These are phyloP conservation scores for Pichia pseudocactophila DNA, from an alignment of 805 yeast species.

Conservation along the genomic window DNA sequence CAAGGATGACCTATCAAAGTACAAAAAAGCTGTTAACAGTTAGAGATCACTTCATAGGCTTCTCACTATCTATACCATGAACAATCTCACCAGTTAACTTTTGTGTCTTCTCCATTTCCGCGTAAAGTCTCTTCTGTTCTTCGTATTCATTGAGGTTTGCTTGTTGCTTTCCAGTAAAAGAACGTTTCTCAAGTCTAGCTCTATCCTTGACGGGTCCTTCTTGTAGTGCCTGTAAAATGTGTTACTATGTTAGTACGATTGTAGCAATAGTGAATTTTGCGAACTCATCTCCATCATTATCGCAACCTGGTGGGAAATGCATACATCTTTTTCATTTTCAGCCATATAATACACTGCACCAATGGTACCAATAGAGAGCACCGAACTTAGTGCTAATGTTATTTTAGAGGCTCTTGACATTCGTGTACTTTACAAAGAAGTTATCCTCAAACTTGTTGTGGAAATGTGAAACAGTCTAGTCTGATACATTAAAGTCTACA, in stretches of 20 bases:
- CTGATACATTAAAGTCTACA: too few species aligned
- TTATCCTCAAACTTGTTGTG: too few species aligned
- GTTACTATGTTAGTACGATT: conserved; percentile 6
- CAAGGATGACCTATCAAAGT: too few species aligned
- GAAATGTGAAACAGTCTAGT: too few species aligned
- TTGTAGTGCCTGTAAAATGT: conserved; percentile 43
- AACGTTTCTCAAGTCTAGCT: conserved; percentile 43
- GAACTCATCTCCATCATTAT: too few species aligned
- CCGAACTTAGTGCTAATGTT: conserved; percentile 53
- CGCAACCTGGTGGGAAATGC: conserved; percentile 16
- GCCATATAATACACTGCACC: conserved; percentile 66
- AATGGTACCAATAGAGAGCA: conserved; percentile 50
- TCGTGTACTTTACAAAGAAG: neutral
- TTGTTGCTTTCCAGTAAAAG: conserved; percentile 30
- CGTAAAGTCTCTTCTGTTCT: conserved; percentile 50
- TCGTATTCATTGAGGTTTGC: conserved; percentile 61
- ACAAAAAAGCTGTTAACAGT: too few species aligned
- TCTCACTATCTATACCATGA: conserved; percentile 30
- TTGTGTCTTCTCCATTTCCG: conserved; percentile 49
- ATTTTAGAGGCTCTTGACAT: conserved; percentile 80
- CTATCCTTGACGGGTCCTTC: conserved; percentile 86
- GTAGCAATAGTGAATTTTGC: too few species aligned
- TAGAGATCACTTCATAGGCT: neutral
- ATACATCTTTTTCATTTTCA: conserved; percentile 52
- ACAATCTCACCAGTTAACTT: conserved; percentile 50